Percentiles rank a stretch among this genome's conserved stretches.
Conservation (phyloP, 441 rosid species). For the Syzygium syzygioides region DNA sequence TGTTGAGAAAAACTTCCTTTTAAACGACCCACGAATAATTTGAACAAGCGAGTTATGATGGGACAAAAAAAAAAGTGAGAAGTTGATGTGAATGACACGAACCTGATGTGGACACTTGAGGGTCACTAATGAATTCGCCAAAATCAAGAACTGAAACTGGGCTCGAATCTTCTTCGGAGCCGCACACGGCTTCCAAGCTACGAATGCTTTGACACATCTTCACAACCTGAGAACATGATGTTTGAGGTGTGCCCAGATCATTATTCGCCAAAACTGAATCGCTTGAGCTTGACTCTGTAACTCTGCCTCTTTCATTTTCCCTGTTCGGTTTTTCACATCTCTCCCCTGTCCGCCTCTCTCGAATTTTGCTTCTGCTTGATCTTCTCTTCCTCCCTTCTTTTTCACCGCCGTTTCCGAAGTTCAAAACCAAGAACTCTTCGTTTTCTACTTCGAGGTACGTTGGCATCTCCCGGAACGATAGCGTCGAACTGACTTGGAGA, state of each 20-base stretch:
- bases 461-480: conserved; percentile 27
- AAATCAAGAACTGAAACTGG: conserved; percentile 94
- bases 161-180: conserved; percentile 56
- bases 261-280: background rate
- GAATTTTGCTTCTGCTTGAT: conserved; percentile 9
- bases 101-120: conserved; percentile 14
- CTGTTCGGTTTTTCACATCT: conserved; percentile 8
- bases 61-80: background rate
- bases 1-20: background rate
- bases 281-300: conserved; percentile 5
- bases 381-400: conserved; percentile 10
- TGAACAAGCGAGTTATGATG: background rate
- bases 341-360: conserved; percentile 21
- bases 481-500: conserved; percentile 29
- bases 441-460: conserved; percentile 55
- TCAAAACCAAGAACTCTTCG: conserved; percentile 54
- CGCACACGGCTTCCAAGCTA: conserved; percentile 32
- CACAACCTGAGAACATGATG: background rate
- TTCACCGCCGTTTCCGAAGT: conserved; percentile 35
- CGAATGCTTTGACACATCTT: background rate
- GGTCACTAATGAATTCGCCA: conserved; percentile 32
- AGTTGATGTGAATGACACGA: background rate
- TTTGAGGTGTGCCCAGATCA: background rate
- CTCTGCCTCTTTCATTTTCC: conserved; percentile 5
- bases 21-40: background rate